Conservation (phyloP, 352 stramenopile species). For the Phytopythium mirpurense region DNA sequence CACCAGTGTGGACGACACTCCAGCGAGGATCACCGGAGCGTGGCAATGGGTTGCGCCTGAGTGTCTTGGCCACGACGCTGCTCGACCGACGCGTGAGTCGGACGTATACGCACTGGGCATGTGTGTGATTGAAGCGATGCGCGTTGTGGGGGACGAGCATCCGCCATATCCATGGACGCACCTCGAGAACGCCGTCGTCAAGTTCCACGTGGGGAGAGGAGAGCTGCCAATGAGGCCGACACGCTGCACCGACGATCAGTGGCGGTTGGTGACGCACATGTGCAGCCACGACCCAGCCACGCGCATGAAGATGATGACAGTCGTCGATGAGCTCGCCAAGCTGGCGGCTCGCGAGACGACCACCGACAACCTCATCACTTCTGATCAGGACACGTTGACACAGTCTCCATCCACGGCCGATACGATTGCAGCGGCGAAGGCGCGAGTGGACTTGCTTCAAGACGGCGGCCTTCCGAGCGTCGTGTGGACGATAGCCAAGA, state of each 20-base stretch:
- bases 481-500: neutral
- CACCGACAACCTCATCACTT: no score
- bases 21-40: neutral
- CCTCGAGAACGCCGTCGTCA: neutral
- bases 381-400: no score
- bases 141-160: neutral
- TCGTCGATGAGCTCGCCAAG: neutral
- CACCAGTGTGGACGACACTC: neutral
- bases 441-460: no score
- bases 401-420: no score
- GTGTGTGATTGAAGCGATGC: slow-evolving; percentile 35
- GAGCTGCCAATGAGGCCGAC: neutral
- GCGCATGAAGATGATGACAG: neutral
- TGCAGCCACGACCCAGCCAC: neutral
- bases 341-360: no score
- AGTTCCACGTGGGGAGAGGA: neutral
- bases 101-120: slow-evolving; percentile 49
- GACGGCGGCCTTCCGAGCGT: no score
- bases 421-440: no score
- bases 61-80: slow-evolving; percentile 9
- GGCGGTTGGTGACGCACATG: neutral
- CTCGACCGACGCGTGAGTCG: slow-evolving; percentile 15
- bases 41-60: no score
- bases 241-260: neutral
- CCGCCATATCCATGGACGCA: neutral